A percentile compares a stretch with the other conserved stretches of the same genome.
Conservation (phyloP, 108 stramenopile genomes). For the Parietichytrium sp. region DNA sequence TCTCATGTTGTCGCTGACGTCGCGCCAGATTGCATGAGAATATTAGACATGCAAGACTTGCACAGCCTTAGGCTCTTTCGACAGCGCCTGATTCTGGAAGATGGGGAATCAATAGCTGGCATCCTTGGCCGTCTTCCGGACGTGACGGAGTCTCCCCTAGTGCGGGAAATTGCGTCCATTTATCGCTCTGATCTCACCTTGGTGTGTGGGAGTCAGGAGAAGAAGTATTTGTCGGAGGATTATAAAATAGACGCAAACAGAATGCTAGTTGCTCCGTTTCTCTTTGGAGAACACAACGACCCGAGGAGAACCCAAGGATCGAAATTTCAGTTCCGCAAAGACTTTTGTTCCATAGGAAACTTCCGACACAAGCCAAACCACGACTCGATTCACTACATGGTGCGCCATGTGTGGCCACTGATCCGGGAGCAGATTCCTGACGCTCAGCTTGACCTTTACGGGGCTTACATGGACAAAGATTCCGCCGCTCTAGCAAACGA, state of each 20-base stretch:
- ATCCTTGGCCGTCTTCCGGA: neutral
- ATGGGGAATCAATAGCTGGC: neutral
- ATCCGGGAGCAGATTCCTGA: conserved; percentile 57
- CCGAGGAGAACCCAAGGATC: neutral
- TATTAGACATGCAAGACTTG: conserved; percentile 81
- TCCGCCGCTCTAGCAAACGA: conserved; percentile 50
- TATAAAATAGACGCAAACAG: conserved; percentile 57
- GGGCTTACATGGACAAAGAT: conserved; percentile 59
- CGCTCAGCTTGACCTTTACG: conserved; percentile 64
- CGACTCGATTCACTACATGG: conserved; percentile 65
- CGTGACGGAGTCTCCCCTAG: conserved; percentile 37
- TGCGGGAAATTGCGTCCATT: conserved; percentile 61
- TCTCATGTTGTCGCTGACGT: conserved; percentile 62
- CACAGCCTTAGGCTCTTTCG: conserved; percentile 67
- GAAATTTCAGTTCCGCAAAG: conserved; percentile 29
- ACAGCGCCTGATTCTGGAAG: conserved; percentile 57
- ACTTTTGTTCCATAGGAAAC: conserved; percentile 64
- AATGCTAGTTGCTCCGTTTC: conserved; percentile 55
- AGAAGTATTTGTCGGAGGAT: conserved; percentile 42
- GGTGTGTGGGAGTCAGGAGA: conserved; percentile 66
- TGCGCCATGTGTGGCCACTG: conserved; percentile 65
- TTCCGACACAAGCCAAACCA: conserved; percentile 74
- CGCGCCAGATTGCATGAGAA: conserved; percentile 56
- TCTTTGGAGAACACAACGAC: neutral
- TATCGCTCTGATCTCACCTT: conserved; percentile 69